Evolutionary conservation across 116 monocot genomes (phyloP).

Genomic region (Papilionanthe hybrid): DNA sequence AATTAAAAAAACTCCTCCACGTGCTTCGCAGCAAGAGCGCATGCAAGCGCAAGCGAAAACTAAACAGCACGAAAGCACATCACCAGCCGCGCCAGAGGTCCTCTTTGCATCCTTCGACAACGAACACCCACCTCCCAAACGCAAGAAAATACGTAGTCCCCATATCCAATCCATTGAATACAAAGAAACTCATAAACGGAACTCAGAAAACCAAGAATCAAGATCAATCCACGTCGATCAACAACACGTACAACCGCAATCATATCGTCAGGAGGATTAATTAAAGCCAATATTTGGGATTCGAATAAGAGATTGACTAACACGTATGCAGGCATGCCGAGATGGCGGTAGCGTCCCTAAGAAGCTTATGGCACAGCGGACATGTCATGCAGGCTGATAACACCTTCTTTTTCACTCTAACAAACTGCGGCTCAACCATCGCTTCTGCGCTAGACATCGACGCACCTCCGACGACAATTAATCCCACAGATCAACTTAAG

Average conservation of each 20-base stretch:
- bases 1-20: neutral
- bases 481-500: neutral
- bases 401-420: constrained; percentile 49
- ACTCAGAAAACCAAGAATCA: neutral
- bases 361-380: constrained; percentile 71
- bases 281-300: neutral
- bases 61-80: too few species aligned
- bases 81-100: neutral
- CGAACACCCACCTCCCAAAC: neutral
- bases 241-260: neutral
- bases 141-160: neutral
- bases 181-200: neutral
- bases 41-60: neutral
- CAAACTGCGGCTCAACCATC: constrained; percentile 19
- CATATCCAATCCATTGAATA: neutral
- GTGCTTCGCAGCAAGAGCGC: neutral
- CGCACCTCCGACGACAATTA: neutral
- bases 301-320: constrained; percentile 24
- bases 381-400: constrained; percentile 63
- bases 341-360: constrained; percentile 86
- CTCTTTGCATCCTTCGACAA: neutral
- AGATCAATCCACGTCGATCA: neutral
- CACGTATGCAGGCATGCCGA: constrained; percentile 96
- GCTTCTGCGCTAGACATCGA: neutral
- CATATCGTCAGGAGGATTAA: neutral